Evolutionary conservation across 2,329 filamentous ascomycete genomes (phyloP), one percentile per base, ranked within the genome.

Genomic region (Curvularia lunata): DNA sequence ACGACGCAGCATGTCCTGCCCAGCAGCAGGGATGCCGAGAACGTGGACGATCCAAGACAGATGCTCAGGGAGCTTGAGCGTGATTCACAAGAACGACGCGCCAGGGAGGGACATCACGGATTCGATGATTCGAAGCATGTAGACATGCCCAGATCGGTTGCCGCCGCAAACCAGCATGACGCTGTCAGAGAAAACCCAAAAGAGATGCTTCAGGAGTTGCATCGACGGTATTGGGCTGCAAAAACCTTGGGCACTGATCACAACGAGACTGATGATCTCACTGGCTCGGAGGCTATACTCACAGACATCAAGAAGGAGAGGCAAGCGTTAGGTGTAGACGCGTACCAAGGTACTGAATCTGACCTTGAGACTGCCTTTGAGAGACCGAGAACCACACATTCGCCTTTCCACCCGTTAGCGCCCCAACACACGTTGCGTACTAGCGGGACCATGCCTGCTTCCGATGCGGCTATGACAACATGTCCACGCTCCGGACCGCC

Each of bases 201-300:
- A 48, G 43, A 40, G 23, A 52, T 62, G 58, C 56, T 64, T 16
- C 52, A 47, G 9, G 61, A 59, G 13, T 30, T 59, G 16, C 30
- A 58, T 23, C 32, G 13, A 48, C 34, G 12, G 9, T 40, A 10
- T 40, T 40, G 2, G 23, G n/a, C 21, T 18, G 41, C 32, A 18
- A 40, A 21, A 18, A 27, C 40, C 13, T 18, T 30, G 16, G 53
- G 18, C 25, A 25, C 28, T 28, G 48, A 16, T 18, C 9, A 28
- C 1, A 28, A 19, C 2, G 48, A 56, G 10, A 25, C 6, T 10
- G 16, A 25, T 18, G 16, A 2, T 10, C 18, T 46, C 5, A 42
- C 43, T 6, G 46, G 37, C 9, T 30, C 16, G 8, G 57, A 30
- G 38, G 38, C 48, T 19, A 58, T 48, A 47, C 42, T 45, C 34